Evolutionary conservation across 768 basidiomycete species (phyloP), one percentile per base, ranked within the genome.

Genomic region (Mycena indigotica): DNA sequence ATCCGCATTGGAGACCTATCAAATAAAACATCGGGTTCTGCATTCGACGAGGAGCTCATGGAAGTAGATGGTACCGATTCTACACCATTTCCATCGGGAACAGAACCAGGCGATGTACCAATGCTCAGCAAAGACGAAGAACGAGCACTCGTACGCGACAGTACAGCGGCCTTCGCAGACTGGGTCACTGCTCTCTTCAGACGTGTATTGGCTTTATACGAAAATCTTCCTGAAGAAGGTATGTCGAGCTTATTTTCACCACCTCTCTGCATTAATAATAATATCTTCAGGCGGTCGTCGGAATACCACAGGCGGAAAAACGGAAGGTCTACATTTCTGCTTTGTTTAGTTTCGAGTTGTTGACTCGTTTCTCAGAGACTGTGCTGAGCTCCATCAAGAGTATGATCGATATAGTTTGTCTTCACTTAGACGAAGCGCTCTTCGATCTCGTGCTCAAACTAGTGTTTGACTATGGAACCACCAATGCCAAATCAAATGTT

Each of bases 151-250:
- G 85, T 85, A 17, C 80, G 88, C 24, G 91, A 93, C 57, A 91
- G 87, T 62, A 92, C 91, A 4, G 84, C 89, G 5, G 79, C 79
- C 15, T 92, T 93, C 70, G 86, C 91, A 63, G 92, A 90, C 66
- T 93, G 92, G 91, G 86, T 93, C 13, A 81, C 81, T 0, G 84
- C 87, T 21, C 81, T 93, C 28, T 87, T 93, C 66, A 79, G 89
- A 16, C 84, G 91, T 10, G 84, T 93, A 51, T 77, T 93, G 52
- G 84, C 90, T 1, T 74, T 98, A 19, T 95, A 89, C 67, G 92
- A 95, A 74, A 95, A 96, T 68, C 76, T 98, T 4, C 95, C 95
- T 0, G 96, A 98, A 70, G 95, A 96, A 73, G 94, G 41, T 44
- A 44, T 19, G 41, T 19, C 23, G 23, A 6, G n/a, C 41, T 44